phyloP scores from a whole-genome alignment of 2,329 filamentous ascomycete species.

The Fusarium xylarioides region DNA sequence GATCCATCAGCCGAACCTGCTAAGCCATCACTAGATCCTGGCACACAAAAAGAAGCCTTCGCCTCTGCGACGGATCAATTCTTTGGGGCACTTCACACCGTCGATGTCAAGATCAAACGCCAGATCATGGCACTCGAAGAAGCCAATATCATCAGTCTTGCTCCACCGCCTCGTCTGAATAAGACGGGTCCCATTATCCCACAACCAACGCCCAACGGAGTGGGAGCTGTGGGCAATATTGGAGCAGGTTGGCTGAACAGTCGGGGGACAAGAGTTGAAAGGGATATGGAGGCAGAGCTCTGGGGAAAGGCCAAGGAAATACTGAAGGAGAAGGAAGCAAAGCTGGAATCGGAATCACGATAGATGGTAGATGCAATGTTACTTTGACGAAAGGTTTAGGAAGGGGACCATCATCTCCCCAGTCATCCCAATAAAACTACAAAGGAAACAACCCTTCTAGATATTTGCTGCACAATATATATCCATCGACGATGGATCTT shows the following conservation, averaged over 20 bases:
- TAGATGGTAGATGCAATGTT: neutral
- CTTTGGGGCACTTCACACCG: conserved; percentile 75
- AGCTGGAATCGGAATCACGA: conserved; percentile 9
- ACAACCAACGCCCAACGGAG: conserved; percentile 63
- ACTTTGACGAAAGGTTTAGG: neutral
- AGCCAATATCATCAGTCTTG: conserved; percentile 73
- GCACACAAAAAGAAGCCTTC: conserved; percentile 65
- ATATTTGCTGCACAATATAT: neutral
- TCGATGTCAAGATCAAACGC: conserved; percentile 76
- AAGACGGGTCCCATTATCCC: conserved; percentile 50
- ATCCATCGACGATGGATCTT: neutral
- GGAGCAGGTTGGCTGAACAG: conserved; percentile 93
- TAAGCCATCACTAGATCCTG: conserved; percentile 50
- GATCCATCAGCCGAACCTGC: conserved; percentile 22
- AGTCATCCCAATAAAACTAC: too few species aligned
- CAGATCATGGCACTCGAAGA: conserved; percentile 81
- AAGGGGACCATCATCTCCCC: neutral
- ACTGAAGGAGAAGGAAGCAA: conserved; percentile 46
- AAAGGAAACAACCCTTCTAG: neutral
- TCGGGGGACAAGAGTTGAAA: conserved; percentile 80
- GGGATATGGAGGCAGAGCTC: conserved; percentile 84
- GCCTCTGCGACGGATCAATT: conserved; percentile 72
- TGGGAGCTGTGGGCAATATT: conserved; percentile 67
- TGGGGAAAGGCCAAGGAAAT: conserved; percentile 61
- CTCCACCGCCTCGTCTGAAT: conserved; percentile 46